Evolutionary conservation across 306 rosid genomes (phyloP).

Genomic region (Abrus precatorius): DNA sequence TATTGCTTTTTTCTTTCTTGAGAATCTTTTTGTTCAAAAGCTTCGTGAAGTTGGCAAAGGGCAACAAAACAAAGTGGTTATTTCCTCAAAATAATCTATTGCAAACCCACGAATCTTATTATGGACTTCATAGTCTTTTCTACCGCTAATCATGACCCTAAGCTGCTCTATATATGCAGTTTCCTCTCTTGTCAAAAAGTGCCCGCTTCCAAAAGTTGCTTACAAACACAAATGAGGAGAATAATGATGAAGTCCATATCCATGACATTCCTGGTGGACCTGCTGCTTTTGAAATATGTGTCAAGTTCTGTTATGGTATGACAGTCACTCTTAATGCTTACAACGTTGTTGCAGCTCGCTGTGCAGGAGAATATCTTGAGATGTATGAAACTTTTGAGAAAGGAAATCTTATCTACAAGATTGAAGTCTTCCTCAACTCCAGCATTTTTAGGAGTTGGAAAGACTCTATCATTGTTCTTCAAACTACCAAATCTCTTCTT

Average conservation of each 20-base stretch:
- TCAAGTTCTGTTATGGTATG: conserved; percentile 95
- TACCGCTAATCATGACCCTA: conserved; percentile 32
- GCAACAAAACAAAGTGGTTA: neutral
- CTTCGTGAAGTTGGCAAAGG: neutral
- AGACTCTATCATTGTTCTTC: conserved; percentile 92
- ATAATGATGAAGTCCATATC: conserved; percentile 68
- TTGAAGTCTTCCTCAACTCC: conserved; percentile 92
- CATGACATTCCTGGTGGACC: conserved; percentile 96
- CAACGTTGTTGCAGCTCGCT: conserved; percentile 90
- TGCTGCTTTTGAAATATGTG: conserved; percentile 93
- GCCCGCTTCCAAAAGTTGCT: conserved; percentile 80
- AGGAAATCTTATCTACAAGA: conserved; percentile 93
- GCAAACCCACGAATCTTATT: neutral
- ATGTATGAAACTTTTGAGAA: conserved; percentile 90
- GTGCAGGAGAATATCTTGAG: conserved; percentile 94
- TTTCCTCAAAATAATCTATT: neutral
- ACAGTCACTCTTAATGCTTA: conserved; percentile 91
- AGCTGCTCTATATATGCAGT: conserved; percentile 58
- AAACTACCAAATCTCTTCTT: conserved; percentile 80
- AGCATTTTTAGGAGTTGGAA: conserved; percentile 97
- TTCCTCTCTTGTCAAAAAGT: conserved; percentile 94
- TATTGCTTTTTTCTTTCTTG: neutral
- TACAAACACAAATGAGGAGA: conserved; percentile 64
- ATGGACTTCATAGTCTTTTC: neutral
- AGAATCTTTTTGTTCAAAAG: neutral